Evolutionary conservation across 1,284 basidiomycete species (phyloP).

Genomic region (Cystobasidiaceae sp.): DNA sequence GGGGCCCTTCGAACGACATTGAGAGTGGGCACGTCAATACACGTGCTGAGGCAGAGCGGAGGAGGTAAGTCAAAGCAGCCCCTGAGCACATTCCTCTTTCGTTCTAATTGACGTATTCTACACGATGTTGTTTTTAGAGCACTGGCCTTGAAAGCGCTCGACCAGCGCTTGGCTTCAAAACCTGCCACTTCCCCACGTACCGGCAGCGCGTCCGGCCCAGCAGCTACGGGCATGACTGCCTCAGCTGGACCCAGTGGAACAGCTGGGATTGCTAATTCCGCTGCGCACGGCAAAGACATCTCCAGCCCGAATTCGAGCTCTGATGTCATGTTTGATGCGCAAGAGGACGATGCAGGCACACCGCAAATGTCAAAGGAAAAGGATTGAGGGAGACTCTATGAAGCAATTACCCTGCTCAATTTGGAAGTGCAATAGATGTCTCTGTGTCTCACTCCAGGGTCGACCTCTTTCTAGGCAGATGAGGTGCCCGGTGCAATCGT

Average conservation of each 20-base stretch:
- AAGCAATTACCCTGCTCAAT: no score
- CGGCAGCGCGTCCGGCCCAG: neutral
- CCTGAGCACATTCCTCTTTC: neutral
- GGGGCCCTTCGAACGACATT: slow-evolving; percentile 63
- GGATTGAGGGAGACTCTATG: slow-evolving; percentile 8
- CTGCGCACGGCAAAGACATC: no score
- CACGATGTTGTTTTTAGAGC: slow-evolving; percentile 54
- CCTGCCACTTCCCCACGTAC: slow-evolving; percentile 13
- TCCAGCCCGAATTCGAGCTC: no score
- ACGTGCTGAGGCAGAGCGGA: slow-evolving; percentile 85
- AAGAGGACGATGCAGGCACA: slow-evolving; percentile 3
- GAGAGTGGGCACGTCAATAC: slow-evolving; percentile 78
- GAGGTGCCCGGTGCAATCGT: no score
- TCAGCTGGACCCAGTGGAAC: neutral
- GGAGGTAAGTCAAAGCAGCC: slow-evolving; percentile 58
- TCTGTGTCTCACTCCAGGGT: no score
- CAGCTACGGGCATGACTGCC: neutral
- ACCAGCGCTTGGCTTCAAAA: slow-evolving; percentile 69
- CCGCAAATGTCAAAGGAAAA: slow-evolving; percentile 2
- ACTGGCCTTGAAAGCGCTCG: slow-evolving; percentile 90
- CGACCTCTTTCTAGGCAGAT: no score
- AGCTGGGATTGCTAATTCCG: neutral
- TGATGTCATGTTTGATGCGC: slow-evolving; percentile 32
- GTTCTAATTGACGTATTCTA: neutral
- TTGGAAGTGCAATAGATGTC: no score